phyloP scores from a whole-genome alignment of 495 filamentous ascomycete genomes.

The Platismatia glauca region DNA sequence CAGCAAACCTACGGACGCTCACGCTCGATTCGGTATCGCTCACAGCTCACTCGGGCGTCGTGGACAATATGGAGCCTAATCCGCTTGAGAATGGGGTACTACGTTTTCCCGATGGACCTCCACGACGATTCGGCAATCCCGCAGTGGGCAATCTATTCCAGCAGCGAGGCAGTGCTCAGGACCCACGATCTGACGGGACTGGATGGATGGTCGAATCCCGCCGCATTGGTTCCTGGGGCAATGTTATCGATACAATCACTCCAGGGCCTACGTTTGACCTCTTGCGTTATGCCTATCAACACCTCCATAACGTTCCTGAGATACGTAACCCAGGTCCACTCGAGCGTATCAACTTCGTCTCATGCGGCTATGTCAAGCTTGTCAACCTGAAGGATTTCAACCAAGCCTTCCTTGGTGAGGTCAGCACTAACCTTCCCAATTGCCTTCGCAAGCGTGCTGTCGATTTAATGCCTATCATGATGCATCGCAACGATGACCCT shows the following conservation, averaged over 20 bases:
- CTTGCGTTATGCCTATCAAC: constrained; percentile 22
- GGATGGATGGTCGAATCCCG: constrained; percentile 17
- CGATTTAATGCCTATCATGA: constrained; percentile 18
- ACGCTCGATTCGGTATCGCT: constrained; percentile 40
- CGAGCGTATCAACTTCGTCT: constrained; percentile 31
- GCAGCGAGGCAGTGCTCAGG: background rate
- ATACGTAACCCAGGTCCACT: constrained; percentile 16
- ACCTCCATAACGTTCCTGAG: constrained; percentile 11
- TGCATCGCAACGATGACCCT: constrained; percentile 12
- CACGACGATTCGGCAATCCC: constrained; percentile 11
- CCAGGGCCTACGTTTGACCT: constrained; percentile 29
- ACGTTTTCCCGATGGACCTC: constrained; percentile 9
- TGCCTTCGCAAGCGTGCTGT: constrained; percentile 11
- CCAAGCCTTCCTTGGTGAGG: constrained; percentile 16
- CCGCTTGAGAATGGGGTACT: constrained; percentile 8
- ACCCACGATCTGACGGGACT: constrained; percentile 4
- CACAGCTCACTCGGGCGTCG: constrained; percentile 21
- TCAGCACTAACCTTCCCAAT: background rate
- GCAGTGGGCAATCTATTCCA: constrained; percentile 13
- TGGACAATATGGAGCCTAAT: background rate
- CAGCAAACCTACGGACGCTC: constrained; percentile 27
- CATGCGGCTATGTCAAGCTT: constrained; percentile 38
- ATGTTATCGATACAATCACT: constrained; percentile 35
- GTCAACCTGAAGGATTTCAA: constrained; percentile 9
- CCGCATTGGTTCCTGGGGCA: constrained; percentile 31